Evolutionary conservation across 1,284 basidiomycete species (phyloP).

Genomic region (Fomitopsis palustris): DNA sequence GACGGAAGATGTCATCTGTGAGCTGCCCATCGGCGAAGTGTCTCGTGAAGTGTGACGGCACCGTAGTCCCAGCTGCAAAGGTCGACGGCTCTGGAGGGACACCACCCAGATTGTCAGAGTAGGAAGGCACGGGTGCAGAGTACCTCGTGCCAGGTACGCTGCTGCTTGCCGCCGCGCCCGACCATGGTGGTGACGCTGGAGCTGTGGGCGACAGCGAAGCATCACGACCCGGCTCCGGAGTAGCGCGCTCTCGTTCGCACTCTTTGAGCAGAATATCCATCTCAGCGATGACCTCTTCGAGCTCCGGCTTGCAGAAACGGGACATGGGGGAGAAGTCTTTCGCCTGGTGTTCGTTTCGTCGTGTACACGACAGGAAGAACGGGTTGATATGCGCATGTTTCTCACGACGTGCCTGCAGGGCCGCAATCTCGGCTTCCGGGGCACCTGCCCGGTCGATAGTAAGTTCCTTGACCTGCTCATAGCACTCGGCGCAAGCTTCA

Average conservation of each 20-base stretch:
- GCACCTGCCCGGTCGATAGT: constrained; percentile 50
- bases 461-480: constrained; percentile 62
- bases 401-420: constrained; percentile 49
- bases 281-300: constrained; percentile 58
- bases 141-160: background rate
- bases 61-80: constrained; percentile 14
- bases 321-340: constrained; percentile 79
- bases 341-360: constrained; percentile 62
- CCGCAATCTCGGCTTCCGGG: constrained; percentile 43
- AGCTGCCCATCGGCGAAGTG: constrained; percentile 51
- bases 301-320: constrained; percentile 65
- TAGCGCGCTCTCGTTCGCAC: constrained; percentile 9
- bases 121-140: background rate
- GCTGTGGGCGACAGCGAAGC: constrained; percentile 6
- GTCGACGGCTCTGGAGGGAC: constrained; percentile 22
- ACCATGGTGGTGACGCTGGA: background rate
- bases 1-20: constrained; percentile 59
- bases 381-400: constrained; percentile 64
- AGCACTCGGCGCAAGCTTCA: constrained; percentile 87
- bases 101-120: constrained; percentile 7
- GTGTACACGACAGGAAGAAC: constrained; percentile 69
- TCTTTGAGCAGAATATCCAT: constrained; percentile 55
- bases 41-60: constrained; percentile 43
- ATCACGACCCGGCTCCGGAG: constrained; percentile 7
- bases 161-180: background rate